These are phyloP conservation scores for Pisolithus microcarpus DNA, from an alignment of 768 basidiomycete species.

Conservation along the genomic window DNA sequence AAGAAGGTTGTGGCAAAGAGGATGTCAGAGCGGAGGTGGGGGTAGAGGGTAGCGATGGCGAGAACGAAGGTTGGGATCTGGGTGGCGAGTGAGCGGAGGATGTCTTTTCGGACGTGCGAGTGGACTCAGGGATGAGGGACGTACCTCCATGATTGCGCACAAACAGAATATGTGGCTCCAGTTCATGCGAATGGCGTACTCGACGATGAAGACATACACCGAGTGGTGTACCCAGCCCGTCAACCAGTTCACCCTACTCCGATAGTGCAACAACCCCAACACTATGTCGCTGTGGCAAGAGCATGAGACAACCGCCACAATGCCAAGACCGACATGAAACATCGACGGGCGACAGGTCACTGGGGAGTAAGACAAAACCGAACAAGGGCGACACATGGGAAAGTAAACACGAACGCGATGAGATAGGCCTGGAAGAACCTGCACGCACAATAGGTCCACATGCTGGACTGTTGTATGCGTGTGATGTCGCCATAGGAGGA, in stretches of 20 bases:
- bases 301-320: slow-evolving; percentile 4
- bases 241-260: slow-evolving; percentile 37
- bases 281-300: slow-evolving; percentile 34
- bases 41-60: slow-evolving; percentile 38
- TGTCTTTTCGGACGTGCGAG: not conserved
- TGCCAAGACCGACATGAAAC: slow-evolving; percentile 2
- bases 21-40: slow-evolving; percentile 39
- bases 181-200: slow-evolving; percentile 28
- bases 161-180: slow-evolving; percentile 41
- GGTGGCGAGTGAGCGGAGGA: not conserved
- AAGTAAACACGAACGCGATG: slow-evolving; percentile 21
- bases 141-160: slow-evolving; percentile 42
- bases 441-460: slow-evolving; percentile 19
- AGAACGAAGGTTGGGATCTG: slow-evolving; percentile 51
- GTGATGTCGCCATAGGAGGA: slow-evolving; percentile 21
- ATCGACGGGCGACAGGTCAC: slow-evolving; percentile 26
- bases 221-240: slow-evolving; percentile 53
- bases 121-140: slow-evolving; percentile 6
- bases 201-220: slow-evolving; percentile 36
- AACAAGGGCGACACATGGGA: slow-evolving; percentile 20
- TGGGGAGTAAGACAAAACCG: slow-evolving; percentile 37
- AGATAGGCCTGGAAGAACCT: slow-evolving; percentile 46
- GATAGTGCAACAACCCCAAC: slow-evolving; percentile 41
- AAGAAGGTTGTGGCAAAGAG: slow-evolving; percentile 47
- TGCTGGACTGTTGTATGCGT: slow-evolving; percentile 14